Percentiles rank a stretch among this genome's conserved stretches.
Conservation (phyloP, 2,329 filamentous ascomycete genomes). For the Chaetomiaceae sp. region DNA sequence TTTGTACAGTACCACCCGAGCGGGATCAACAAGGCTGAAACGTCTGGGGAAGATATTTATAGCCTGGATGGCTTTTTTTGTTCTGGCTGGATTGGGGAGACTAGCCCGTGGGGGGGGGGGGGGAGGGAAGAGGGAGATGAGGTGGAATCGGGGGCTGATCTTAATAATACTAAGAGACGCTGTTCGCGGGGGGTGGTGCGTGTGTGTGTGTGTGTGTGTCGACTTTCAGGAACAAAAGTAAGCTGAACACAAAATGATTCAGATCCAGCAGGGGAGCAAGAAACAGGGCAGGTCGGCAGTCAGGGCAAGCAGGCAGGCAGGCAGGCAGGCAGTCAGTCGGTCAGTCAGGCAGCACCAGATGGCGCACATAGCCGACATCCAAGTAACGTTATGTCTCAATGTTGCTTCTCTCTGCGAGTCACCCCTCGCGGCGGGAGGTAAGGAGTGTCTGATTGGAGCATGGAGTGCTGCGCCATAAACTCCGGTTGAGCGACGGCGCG, state of each 20-base stretch:
- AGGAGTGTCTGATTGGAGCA: background rate
- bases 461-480: background rate
- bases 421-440: no score
- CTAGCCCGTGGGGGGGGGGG: background rate
- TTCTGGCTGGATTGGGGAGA: background rate
- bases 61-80: no score
- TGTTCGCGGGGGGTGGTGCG: no score
- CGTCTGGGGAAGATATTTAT: slow-evolving; percentile 7
- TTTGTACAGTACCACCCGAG: background rate
- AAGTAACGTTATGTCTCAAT: background rate
- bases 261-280: background rate
- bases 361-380: background rate
- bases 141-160: no score
- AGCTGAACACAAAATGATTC: background rate
- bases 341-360: background rate
- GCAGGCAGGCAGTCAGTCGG: no score
- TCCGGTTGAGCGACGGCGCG: no score
- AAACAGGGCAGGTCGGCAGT: no score
- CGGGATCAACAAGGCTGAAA: slow-evolving; percentile 13
- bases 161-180: no score
- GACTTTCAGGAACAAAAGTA: no score
- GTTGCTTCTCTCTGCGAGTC: background rate
- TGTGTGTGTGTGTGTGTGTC: no score
- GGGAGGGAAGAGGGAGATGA: no score
- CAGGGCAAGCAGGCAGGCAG: no score